Percentiles rank a stretch among this genome's conserved stretches.
These are phyloP conservation scores for Pseudomonodictys pantanalensis DNA, from an alignment of 495 filamentous ascomycete genomes.

Conservation along the genomic window DNA sequence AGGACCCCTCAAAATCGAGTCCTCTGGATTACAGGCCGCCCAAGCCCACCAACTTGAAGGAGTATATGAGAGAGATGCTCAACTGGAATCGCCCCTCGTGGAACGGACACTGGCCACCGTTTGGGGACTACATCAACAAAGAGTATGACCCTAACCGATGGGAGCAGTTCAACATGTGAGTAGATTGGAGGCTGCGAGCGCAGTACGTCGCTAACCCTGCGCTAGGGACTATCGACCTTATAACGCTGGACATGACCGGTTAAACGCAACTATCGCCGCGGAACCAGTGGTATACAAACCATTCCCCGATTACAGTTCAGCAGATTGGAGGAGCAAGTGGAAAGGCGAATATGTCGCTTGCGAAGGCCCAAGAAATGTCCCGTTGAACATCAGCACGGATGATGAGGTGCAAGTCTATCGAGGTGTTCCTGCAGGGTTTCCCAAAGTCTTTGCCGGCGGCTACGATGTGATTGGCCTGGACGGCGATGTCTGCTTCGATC, in stretches of 20 bases:
- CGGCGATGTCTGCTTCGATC: constrained; percentile 52
- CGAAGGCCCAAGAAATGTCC: constrained; percentile 47
- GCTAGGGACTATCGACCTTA: constrained; percentile 22
- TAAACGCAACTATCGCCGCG: constrained; percentile 1
- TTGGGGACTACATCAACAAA: constrained; percentile 34
- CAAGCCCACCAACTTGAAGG: constrained; percentile 13
- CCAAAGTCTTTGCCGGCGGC: constrained; percentile 48
- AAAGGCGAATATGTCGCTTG: constrained; percentile 48
- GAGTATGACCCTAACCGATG: constrained; percentile 44
- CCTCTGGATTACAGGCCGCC: constrained; percentile 2
- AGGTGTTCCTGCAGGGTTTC: constrained; percentile 43
- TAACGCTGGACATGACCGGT: constrained; percentile 16
- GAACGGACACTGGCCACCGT: constrained; percentile 39
- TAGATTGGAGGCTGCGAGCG: too few species aligned
- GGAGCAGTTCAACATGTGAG: constrained; percentile 38
- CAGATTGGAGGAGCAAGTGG: constrained; percentile 45
- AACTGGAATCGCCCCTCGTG: constrained; percentile 32
- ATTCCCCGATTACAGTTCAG: constrained; percentile 52
- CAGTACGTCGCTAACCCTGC: neutral
- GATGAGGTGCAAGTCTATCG: constrained; percentile 50
- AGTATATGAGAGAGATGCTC: constrained; percentile 35
- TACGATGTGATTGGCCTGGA: constrained; percentile 50
- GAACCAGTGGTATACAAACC: constrained; percentile 43
- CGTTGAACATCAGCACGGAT: constrained; percentile 46
- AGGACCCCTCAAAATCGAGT: neutral